phyloP scores from a whole-genome alignment of 805 yeast genomes.

The Komagataella ulmi region DNA sequence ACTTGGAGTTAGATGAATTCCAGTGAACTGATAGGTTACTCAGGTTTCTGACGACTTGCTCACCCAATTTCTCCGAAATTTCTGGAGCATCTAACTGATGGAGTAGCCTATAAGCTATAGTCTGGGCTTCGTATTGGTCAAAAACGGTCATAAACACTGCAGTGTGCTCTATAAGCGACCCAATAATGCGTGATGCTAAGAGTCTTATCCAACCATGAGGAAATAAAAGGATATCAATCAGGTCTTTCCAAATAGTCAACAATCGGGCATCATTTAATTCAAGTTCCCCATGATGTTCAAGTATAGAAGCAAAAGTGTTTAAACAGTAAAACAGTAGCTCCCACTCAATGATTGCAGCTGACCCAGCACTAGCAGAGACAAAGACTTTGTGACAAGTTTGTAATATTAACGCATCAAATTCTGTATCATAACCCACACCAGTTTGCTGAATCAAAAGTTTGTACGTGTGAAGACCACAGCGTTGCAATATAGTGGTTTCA shows the following conservation, averaged over 20 bases:
- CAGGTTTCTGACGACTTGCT: constrained; percentile 54
- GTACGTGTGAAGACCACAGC: constrained; percentile 67
- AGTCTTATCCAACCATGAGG: constrained; percentile 92
- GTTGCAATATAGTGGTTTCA: constrained; percentile 35
- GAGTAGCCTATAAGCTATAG: constrained; percentile 49
- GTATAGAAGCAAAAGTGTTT: constrained; percentile 30
- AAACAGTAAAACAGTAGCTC: constrained; percentile 62
- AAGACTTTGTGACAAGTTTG: constrained; percentile 14
- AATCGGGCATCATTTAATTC: constrained; percentile 14
- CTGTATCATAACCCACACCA: constrained; percentile 24
- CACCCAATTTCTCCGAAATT: constrained; percentile 47
- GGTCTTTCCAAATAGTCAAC: constrained; percentile 32
- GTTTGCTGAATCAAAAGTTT: constrained; percentile 41
- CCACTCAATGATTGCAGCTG: constrained; percentile 39
- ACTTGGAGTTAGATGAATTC: constrained; percentile 31
- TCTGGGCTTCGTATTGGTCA: constrained; percentile 40
- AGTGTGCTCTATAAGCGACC: constrained; percentile 28
- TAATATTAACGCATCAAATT: constrained; percentile 26
- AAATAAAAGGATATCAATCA: constrained; percentile 47
- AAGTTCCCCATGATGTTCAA: constrained; percentile 18
- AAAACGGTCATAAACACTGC: constrained; percentile 21
- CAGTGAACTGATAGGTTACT: constrained; percentile 48
- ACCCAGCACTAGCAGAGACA: constrained; percentile 21
- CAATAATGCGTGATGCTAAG: constrained; percentile 45
- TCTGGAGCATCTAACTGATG: constrained; percentile 78